Base-by-base conservation (phyloP, 2,329 filamentous ascomycete genomes). In the Elsinoe batatas region DNA sequence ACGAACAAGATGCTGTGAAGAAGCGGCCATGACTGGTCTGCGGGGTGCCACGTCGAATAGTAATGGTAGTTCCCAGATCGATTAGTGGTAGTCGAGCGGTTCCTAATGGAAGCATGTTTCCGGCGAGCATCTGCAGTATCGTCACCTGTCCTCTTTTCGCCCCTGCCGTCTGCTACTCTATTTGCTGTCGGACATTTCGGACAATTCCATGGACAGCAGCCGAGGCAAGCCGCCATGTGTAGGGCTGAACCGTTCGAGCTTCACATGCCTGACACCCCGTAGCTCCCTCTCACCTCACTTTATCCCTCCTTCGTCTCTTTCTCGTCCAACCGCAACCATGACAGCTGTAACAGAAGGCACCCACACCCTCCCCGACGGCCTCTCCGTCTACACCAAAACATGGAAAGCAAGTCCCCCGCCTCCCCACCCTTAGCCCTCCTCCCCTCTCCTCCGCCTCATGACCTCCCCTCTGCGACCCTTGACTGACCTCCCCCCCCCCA, bases 311-410 rank as follows among this genome's bases (percentile, higher is more conserved):
- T 42, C 20, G 17, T 42, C 38, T 44, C 18, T 11, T 44, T 13
- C 11, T 17, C 5, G 2, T 17, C 5, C 40, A 44, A 22, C 15
- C 40, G 11, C 40, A 22, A 53, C 30, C 13, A 57, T 44, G 46
- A 36, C 46, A 7, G 53, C 55, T 3, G 47, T 30, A 18, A 36
- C 44, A 65, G 79, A 82, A 69, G 74, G 76, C 57, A 75, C 68
- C 59, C 74, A 79, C 64, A 72, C 68, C 13, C 67, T 76, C 4
- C 69, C 73, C 26, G 80, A 82, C 65, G 77, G 76, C 56, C 67
- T 69, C 36, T 74, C 76, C 62, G 68, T 83, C 56, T 84, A 82
- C 67, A 80, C 79, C 38, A 83, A 83, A 65, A 81, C 78, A 18
- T 83, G 80, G 79, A 77, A 75, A 71, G 78, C 79, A 61, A 17